These are phyloP conservation scores for Yarrowia keelungensis DNA, from an alignment of 805 yeast species.

Conservation along the genomic window DNA sequence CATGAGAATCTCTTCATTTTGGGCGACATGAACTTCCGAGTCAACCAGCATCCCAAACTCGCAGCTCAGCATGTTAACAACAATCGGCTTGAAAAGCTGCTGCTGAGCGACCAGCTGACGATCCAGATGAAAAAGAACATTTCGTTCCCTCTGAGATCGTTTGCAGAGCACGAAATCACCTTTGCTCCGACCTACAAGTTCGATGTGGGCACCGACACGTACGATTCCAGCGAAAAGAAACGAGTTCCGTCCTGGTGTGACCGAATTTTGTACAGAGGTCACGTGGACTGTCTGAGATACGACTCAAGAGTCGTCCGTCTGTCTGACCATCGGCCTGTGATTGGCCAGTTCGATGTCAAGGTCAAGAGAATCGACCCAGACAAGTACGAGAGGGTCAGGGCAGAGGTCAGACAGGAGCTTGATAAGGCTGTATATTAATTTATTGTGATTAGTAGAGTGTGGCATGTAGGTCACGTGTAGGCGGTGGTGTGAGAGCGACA, in stretches of 20 bases:
- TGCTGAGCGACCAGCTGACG: constrained; percentile 78
- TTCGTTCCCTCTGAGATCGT: constrained; percentile 66
- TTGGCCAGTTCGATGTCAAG: constrained; percentile 68
- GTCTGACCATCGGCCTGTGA: constrained; percentile 93
- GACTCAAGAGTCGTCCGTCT: constrained; percentile 64
- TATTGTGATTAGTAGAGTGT: background rate
- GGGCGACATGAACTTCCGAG: constrained; percentile 93
- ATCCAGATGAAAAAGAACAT: constrained; percentile 80
- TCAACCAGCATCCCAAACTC: constrained; percentile 71
- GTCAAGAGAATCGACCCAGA: constrained; percentile 70
- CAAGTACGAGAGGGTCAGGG: constrained; percentile 1
- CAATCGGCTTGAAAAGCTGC: constrained; percentile 59
- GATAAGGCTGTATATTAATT: constrained; percentile 11
- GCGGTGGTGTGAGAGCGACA: too few species aligned
- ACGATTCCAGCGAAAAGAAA: constrained; percentile 90
- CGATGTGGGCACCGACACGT: constrained; percentile 80
- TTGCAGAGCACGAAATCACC: constrained; percentile 72
- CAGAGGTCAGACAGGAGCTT: constrained; percentile 12
- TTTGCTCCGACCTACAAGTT: constrained; percentile 95
- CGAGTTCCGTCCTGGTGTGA: constrained; percentile 99
- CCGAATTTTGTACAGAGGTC: constrained; percentile 73
- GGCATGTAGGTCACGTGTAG: too few species aligned
- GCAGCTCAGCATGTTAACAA: constrained; percentile 64
- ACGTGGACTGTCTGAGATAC: constrained; percentile 66
- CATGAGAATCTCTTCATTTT: constrained; percentile 87